Evolutionary conservation across 768 basidiomycete genomes (phyloP).

Genomic region (Auriscalpium microsporum): DNA sequence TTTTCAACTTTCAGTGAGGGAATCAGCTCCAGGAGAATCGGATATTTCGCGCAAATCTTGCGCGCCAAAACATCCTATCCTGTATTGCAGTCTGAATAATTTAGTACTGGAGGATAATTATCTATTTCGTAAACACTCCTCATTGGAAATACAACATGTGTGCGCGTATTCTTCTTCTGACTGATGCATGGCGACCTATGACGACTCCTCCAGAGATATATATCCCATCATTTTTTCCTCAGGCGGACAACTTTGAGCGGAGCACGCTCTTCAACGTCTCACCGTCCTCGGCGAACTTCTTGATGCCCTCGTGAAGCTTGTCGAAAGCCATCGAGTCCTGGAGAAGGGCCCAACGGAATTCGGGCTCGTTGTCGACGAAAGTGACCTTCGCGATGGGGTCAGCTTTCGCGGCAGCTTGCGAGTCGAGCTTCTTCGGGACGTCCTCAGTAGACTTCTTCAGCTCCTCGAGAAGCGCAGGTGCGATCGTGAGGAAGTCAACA

Average conservation of each 20-base stretch:
- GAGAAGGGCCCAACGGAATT: conserved; percentile 92
- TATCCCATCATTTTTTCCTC: neutral
- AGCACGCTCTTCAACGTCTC: conserved; percentile 79
- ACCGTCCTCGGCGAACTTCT: conserved; percentile 96
- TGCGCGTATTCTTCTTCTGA: no score
- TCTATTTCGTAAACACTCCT: no score
- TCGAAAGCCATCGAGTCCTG: conserved; percentile 98
- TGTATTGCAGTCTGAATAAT: no score
- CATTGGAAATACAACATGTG: no score
- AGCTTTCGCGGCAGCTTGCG: conserved; percentile 47
- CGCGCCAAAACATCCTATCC: no score
- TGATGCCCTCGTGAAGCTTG: conserved; percentile 97
- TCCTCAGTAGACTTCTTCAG: conserved; percentile 71
- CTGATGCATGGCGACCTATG: no score
- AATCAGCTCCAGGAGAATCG: no score
- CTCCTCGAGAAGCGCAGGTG: conserved; percentile 85
- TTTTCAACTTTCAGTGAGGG: no score
- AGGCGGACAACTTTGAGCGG: conserved; percentile 54
- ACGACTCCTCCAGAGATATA: no score
- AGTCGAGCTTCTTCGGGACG: conserved; percentile 81
- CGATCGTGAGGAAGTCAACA: conserved; percentile 95
- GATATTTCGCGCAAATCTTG: no score
- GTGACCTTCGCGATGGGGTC: conserved; percentile 70
- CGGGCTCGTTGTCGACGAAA: conserved; percentile 86
- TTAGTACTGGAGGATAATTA: no score